phyloP scores from a whole-genome alignment of 768 basidiomycete genomes.

The Plicaturopsis crispa region DNA sequence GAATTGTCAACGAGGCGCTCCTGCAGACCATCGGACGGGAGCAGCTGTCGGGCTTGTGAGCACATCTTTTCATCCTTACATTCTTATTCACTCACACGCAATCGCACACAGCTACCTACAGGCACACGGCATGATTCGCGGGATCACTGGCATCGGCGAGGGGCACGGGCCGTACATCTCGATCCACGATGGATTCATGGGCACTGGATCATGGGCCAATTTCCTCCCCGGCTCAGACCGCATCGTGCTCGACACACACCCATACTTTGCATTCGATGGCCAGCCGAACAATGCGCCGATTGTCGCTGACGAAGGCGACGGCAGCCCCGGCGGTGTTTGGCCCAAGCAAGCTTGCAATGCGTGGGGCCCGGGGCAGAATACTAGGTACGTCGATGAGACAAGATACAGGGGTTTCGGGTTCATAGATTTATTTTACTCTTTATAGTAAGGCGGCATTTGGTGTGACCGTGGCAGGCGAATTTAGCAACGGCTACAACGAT shows the following conservation, averaged over 20 bases:
- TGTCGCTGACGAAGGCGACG: constrained; percentile 21
- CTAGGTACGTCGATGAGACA: constrained; percentile 25
- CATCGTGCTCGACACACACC: constrained; percentile 60
- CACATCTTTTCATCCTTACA: constrained; percentile 26
- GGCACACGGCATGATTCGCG: constrained; percentile 56
- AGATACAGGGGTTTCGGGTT: constrained; percentile 15
- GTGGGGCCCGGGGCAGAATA: constrained; percentile 36
- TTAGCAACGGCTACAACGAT: constrained; percentile 57
- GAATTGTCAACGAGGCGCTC: constrained; percentile 59
- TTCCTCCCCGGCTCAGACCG: constrained; percentile 53
- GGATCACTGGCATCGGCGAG: constrained; percentile 65
- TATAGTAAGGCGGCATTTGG: constrained; percentile 59
- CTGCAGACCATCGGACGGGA: constrained; percentile 44
- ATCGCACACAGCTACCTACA: constrained; percentile 46
- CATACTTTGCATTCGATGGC: constrained; percentile 57
- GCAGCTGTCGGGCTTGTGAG: constrained; percentile 55
- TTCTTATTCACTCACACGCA: constrained; percentile 24
- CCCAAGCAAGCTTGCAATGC: constrained; percentile 41
- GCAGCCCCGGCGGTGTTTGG: constrained; percentile 35
- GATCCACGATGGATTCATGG: constrained; percentile 43
- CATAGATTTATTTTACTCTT: constrained; percentile 16
- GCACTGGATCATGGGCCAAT: constrained; percentile 35
- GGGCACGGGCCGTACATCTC: constrained; percentile 57
- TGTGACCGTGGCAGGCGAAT: constrained; percentile 70
- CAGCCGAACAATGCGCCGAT: constrained; percentile 25